These are phyloP conservation scores for Boletus tomentosulus DNA, from an alignment of 768 basidiomycete species.

Conservation along the genomic window DNA sequence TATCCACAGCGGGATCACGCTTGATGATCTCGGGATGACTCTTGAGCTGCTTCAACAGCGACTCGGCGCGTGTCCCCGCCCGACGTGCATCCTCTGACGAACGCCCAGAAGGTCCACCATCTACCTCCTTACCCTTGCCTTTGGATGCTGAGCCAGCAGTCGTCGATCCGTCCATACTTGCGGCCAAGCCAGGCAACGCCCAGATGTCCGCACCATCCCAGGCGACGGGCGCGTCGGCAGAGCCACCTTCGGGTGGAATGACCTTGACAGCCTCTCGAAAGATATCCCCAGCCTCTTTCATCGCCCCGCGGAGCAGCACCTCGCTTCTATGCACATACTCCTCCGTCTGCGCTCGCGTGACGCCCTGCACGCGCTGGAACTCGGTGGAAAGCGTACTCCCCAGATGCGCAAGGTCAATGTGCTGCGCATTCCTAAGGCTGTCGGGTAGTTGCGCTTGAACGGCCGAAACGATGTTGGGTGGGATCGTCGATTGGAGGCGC, in stretches of 20 bases:
- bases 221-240: slow-evolving; percentile 34
- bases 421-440: slow-evolving; percentile 55
- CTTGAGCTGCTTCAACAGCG: slow-evolving; percentile 66
- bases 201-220: slow-evolving; percentile 92
- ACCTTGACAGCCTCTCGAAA: slow-evolving; percentile 89
- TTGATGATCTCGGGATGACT: slow-evolving; percentile 72
- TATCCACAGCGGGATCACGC: slow-evolving; percentile 70
- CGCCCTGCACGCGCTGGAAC: slow-evolving; percentile 70
- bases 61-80: slow-evolving; percentile 72
- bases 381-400: slow-evolving; percentile 60
- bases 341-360: slow-evolving; percentile 73
- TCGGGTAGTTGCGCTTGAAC: slow-evolving; percentile 69
- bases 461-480: slow-evolving; percentile 66
- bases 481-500: slow-evolving; percentile 69
- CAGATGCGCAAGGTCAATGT: slow-evolving; percentile 66
- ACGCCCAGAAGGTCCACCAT: slow-evolving; percentile 26
- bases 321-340: slow-evolving; percentile 81
- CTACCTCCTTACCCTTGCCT: slow-evolving; percentile 36
- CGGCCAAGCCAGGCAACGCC: slow-evolving; percentile 51
- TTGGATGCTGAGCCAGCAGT: slow-evolving; percentile 17
- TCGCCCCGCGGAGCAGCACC: slow-evolving; percentile 56
- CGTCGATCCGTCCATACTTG: slow-evolving; percentile 16
- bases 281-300: slow-evolving; percentile 78
- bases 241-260: slow-evolving; percentile 68
- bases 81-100: slow-evolving; percentile 40